Conservation (phyloP, 768 basidiomycete genomes). For the Dioszegia aurantiaca region DNA sequence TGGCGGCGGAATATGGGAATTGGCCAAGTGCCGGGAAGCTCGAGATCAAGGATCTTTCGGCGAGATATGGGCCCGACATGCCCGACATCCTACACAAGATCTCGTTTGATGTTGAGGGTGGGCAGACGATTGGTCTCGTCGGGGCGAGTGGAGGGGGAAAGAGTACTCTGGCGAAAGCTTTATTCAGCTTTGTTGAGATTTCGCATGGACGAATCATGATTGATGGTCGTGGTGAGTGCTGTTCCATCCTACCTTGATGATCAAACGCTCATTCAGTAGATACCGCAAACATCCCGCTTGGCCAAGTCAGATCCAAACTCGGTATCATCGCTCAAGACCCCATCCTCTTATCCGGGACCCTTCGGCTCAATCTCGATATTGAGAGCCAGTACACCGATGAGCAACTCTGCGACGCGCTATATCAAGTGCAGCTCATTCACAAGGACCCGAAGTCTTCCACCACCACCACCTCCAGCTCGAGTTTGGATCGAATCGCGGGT, state of each 20-base stretch:
- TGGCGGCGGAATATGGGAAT: constrained; percentile 1
- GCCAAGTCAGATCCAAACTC: constrained; percentile 34
- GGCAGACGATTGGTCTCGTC: constrained; percentile 45
- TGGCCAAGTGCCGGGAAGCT: constrained; percentile 28
- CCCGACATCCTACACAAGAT: constrained; percentile 46
- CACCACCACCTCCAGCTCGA: background rate
- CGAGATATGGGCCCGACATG: constrained; percentile 31
- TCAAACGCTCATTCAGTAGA: constrained; percentile 22
- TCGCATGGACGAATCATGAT: constrained; percentile 40
- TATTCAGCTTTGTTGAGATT: constrained; percentile 49
- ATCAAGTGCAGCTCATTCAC: constrained; percentile 37
- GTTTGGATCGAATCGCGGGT: too few species aligned
- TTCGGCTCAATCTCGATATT: constrained; percentile 49
- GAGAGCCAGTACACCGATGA: constrained; percentile 37
- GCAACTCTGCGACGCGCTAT: constrained; percentile 43
- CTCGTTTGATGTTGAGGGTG: constrained; percentile 31
- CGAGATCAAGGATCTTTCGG: constrained; percentile 22
- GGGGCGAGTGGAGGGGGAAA: constrained; percentile 48
- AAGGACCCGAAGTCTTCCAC: background rate
- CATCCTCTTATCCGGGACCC: constrained; percentile 38
- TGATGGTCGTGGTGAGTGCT: constrained; percentile 36
- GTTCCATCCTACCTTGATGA: background rate
- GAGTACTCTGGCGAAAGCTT: constrained; percentile 44
- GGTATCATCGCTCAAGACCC: constrained; percentile 50
- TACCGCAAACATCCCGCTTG: constrained; percentile 36